phyloP scores from a whole-genome alignment of 768 basidiomycete genomes.

The Kwoniella mangroviensis region DNA sequence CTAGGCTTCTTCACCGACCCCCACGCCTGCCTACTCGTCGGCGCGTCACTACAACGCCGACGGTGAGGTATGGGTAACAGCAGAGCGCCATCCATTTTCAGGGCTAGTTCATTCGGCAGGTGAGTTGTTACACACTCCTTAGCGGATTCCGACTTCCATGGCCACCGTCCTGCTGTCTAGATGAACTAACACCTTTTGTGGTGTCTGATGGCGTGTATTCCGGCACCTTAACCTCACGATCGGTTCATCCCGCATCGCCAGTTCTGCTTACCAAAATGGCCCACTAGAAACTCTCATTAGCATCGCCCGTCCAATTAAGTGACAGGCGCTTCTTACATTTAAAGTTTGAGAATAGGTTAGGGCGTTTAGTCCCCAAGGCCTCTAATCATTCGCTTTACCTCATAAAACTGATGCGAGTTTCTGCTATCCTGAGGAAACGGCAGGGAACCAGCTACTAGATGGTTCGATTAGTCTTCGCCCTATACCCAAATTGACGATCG shows the following conservation, averaged over 20 bases:
- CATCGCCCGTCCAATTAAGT: conserved; percentile 59
- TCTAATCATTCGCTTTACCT: conserved; percentile 79
- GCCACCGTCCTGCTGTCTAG: conserved; percentile 85
- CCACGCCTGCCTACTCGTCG: conserved; percentile 67
- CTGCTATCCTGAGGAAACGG: conserved; percentile 53
- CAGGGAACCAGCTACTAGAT: conserved; percentile 61
- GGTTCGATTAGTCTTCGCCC: conserved; percentile 94
- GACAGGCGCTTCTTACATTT: conserved; percentile 67
- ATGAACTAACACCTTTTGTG: conserved; percentile 85
- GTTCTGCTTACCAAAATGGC: conserved; percentile 61
- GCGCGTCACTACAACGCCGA: conserved; percentile 68
- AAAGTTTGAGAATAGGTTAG: conserved; percentile 80
- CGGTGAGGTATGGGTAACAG: conserved; percentile 80
- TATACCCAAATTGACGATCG: conserved; percentile 95
- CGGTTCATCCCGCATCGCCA: conserved; percentile 69
- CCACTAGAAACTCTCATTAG: conserved; percentile 71
- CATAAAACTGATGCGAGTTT: conserved; percentile 65
- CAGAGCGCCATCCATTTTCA: conserved; percentile 88
- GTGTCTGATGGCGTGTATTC: conserved; percentile 69
- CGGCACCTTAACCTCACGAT: conserved; percentile 68
- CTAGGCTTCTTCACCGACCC: conserved; percentile 78
- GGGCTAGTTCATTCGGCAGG: conserved; percentile 88
- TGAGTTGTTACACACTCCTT: conserved; percentile 88
- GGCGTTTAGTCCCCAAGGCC: conserved; percentile 78
- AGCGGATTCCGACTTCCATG: conserved; percentile 84